phyloP scores from a whole-genome alignment of 768 basidiomycete genomes.

The Suillus tomentosus region DNA sequence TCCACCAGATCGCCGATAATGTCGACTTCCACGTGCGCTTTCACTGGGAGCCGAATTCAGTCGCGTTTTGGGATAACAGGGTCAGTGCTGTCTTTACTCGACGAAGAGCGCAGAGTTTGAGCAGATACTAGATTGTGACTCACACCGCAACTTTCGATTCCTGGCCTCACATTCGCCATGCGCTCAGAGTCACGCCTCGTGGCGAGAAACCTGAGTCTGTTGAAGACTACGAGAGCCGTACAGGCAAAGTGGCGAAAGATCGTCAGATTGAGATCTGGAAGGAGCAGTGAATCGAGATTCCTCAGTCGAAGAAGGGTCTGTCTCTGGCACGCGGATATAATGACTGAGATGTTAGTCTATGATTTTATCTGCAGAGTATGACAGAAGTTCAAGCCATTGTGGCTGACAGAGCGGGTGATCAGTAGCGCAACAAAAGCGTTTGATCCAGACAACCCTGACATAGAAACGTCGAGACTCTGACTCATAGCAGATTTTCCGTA shows the following conservation, averaged over 20 bases:
- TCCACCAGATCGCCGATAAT: conserved; percentile 68
- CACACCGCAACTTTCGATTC: conserved; percentile 86
- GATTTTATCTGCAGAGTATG: neutral
- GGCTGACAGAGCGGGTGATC: neutral
- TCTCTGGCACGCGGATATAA: conserved; percentile 60
- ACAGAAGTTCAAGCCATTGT: neutral
- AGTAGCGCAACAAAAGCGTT: neutral
- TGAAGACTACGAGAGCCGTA: conserved; percentile 61
- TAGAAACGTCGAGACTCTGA: too few species aligned
- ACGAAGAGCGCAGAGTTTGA: neutral
- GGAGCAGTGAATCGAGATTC: conserved; percentile 55
- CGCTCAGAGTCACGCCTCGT: conserved; percentile 78
- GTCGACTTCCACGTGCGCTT: conserved; percentile 77
- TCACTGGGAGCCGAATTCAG: conserved; percentile 73
- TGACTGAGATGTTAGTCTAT: conserved; percentile 40
- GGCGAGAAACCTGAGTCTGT: conserved; percentile 80
- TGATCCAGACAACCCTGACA: neutral
- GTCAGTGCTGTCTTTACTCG: conserved; percentile 37
- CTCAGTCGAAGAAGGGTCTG: conserved; percentile 30
- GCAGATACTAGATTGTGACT: conserved; percentile 53
- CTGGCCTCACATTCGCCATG: conserved; percentile 77
- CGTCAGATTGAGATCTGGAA: conserved; percentile 73
- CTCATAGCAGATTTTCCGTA: too few species aligned
- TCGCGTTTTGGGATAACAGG: conserved; percentile 89
- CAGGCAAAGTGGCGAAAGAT: conserved; percentile 72